Evolutionary conservation across 371 early-diverging fungal species (phyloP).

Genomic region (Rhizopus arrhizus): DNA sequence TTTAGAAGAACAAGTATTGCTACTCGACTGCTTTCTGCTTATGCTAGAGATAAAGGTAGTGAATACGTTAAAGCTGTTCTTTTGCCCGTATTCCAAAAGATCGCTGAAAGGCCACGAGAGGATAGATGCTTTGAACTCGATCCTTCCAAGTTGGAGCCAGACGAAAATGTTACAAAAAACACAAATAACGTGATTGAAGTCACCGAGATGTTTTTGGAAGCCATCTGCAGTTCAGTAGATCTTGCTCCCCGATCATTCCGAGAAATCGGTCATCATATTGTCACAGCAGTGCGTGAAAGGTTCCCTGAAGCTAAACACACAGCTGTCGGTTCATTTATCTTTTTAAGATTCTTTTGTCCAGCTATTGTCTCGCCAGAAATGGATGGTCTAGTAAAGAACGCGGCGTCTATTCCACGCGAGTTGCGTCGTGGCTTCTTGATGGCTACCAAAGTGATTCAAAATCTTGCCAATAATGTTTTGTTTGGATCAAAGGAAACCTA

Average conservation of each 20-base stretch:
- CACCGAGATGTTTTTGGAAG: constrained; percentile 75
- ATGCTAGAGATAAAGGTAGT: constrained; percentile 73
- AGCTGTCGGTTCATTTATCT: constrained; percentile 92
- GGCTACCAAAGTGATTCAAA: constrained; percentile 93
- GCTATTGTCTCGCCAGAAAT: constrained; percentile 87
- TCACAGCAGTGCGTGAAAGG: constrained; percentile 67
- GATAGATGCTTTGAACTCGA: constrained; percentile 74
- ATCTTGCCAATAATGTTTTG: constrained; percentile 88
- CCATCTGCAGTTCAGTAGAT: constrained; percentile 70
- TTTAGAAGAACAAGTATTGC: constrained; percentile 91
- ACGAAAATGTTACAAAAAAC: constrained; percentile 67
- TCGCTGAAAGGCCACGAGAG: constrained; percentile 47
- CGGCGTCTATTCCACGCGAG: constrained; percentile 32
- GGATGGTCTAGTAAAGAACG: constrained; percentile 45
- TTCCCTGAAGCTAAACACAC: constrained; percentile 84
- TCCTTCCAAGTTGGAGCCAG: constrained; percentile 68
- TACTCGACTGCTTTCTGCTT: constrained; percentile 80
- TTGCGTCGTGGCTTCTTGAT: constrained; percentile 81
- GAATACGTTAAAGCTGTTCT: constrained; percentile 80
- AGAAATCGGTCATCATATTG: constrained; percentile 75
- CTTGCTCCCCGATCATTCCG: constrained; percentile 73
- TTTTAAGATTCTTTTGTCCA: constrained; percentile 93
- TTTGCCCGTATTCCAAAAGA: constrained; percentile 66
- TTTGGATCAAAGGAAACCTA: constrained; percentile 91
- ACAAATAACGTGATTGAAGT: constrained; percentile 73